These are phyloP conservation scores for Leucosporidium yakuticum DNA, from an alignment of 768 basidiomycete genomes.

Conservation along the genomic window DNA sequence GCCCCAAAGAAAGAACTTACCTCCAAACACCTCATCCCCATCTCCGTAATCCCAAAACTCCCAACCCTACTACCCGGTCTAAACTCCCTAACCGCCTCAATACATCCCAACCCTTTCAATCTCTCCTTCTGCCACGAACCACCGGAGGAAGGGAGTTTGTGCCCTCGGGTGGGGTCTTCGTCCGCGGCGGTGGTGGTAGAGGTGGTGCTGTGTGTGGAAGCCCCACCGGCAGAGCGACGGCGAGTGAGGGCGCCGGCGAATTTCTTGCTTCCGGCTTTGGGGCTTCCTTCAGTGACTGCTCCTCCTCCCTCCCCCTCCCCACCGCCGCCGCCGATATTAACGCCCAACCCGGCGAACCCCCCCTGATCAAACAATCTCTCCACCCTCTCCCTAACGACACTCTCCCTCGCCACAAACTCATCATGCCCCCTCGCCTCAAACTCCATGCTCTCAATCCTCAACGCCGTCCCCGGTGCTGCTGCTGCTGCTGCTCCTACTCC, in stretches of 20 bases:
- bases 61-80: constrained; percentile 22
- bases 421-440: constrained; percentile 31
- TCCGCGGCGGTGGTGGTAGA: constrained; percentile 5
- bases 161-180: constrained; percentile 18
- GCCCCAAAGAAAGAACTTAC: constrained; percentile 3
- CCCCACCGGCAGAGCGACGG: too few species aligned
- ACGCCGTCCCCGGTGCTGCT: background rate
- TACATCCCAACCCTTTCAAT: background rate
- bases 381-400: constrained; percentile 5
- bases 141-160: too few species aligned
- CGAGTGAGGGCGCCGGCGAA: too few species aligned
- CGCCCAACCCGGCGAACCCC: background rate
- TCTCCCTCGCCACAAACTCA: constrained; percentile 15
- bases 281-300: background rate
- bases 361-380: background rate
- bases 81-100: background rate
- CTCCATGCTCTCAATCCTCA: constrained; percentile 31
- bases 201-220: too few species aligned
- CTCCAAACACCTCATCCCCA: constrained; percentile 35
- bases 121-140: too few species aligned
- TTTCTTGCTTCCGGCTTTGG: background rate
- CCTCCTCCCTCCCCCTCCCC: background rate
- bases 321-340: background rate
- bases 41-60: constrained; percentile 32
- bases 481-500: too few species aligned